Base-by-base conservation (phyloP, 129 eudicot genomes). In the Chrysanthemum makinoi region DNA sequence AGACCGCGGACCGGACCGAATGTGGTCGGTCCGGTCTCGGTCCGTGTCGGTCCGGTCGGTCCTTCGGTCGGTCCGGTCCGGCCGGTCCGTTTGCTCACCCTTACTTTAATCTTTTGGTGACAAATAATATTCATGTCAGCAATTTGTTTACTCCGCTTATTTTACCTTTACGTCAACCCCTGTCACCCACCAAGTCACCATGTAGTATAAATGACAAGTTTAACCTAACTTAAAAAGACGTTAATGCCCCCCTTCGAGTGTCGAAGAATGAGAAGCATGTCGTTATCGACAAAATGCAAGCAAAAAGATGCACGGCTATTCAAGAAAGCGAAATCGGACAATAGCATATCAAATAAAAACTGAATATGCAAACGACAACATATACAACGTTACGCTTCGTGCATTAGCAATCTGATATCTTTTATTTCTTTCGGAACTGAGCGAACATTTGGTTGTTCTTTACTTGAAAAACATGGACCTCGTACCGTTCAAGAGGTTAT, bases 121-220 rank as follows among this genome's bases (percentile, higher is more conserved):
- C 43, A 30, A 22, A 59, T 28, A 39, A 33, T 43, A 43, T 66
- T 75, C 76, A 69, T 75, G 76, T 77, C 80, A 69, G n/a, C 35
- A 48, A n/a, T 53, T 52, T 35, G 47, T 77, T 39, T 52, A 43
- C 71, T 77, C 71, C 71, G 62, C 76, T 69, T 65, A 13, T 62
- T 62, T 68, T 69, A 8, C 47, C 52, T 68, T 49, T 16, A 62
- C 77, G 13, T 62, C 70, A 28, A 2, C 62, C 44, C 58, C 19
- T 28, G 16, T 51, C 70, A 77, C 66, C 79, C 72, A 66, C 56
- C 57, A 22, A 13, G 62, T 65, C 80, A 67, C 68, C 67, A 28
- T 69, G 44, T 58, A 8, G 43, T 2, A 1, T 20, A 58, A 44
- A 71, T 0, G 73, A 68, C 75, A 13, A 68, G 18, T 60, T 44